Conservation (phyloP, 192 early-diverging fungal genomes). For the Dissophora ornata region DNA sequence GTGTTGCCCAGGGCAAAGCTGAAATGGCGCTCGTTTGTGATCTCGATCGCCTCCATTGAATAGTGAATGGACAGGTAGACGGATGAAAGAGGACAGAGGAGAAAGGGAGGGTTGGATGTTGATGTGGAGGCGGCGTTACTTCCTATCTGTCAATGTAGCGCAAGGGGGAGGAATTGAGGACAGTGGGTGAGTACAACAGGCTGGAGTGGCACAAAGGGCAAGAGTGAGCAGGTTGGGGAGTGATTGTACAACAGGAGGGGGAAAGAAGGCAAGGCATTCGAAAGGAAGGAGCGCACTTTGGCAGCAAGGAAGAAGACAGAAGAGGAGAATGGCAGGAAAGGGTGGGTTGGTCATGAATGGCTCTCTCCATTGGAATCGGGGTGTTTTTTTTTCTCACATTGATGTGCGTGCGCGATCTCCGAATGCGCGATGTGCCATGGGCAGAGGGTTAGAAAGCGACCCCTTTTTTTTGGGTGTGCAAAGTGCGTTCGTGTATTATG, state of each 20-base stretch:
- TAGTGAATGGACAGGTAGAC: neutral
- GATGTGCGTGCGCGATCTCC: too few species aligned
- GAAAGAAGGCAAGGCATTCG: too few species aligned
- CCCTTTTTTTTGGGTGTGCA: neutral
- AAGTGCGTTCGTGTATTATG: too few species aligned
- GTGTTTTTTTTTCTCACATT: too few species aligned
- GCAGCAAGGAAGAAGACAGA: too few species aligned
- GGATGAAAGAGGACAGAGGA: neutral
- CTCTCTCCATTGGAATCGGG: too few species aligned
- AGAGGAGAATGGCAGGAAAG: too few species aligned
- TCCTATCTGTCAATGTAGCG: neutral
- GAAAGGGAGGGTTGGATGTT: neutral
- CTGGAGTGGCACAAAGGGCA: too few species aligned
- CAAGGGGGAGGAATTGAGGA: neutral
- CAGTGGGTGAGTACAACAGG: neutral
- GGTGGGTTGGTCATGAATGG: too few species aligned
- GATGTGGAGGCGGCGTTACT: neutral
- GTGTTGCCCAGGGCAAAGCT: neutral
- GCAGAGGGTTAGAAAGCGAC: neutral
- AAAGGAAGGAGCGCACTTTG: too few species aligned
- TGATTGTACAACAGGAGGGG: too few species aligned
- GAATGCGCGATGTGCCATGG: neutral
- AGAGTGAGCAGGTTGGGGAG: too few species aligned
- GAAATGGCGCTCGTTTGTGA: neutral
- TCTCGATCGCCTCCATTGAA: slow-evolving; percentile 6